Conservation (phyloP, 2,329 filamentous ascomycete species). For the Fusarium camptoceras region DNA sequence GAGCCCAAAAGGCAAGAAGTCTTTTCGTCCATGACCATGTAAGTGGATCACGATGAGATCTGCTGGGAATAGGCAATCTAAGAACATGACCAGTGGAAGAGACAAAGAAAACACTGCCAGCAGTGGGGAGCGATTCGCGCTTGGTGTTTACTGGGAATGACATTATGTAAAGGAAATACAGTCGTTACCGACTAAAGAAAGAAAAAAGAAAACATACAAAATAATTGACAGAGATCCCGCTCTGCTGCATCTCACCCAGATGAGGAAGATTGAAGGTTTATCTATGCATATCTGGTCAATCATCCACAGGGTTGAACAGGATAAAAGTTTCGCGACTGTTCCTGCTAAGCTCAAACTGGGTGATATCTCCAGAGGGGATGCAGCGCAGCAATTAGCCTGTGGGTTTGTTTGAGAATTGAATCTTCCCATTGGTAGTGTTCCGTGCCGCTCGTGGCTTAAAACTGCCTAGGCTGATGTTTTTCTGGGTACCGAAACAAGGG, state of each 20-base stretch:
- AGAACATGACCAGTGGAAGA: slow-evolving; percentile 33
- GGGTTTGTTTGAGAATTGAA: slow-evolving; percentile 14
- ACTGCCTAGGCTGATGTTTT: background rate
- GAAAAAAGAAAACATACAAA: background rate
- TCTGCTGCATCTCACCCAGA: background rate
- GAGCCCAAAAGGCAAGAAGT: slow-evolving; percentile 14
- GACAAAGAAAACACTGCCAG: slow-evolving; percentile 43
- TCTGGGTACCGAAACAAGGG: slow-evolving; percentile 4
- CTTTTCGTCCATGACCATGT: slow-evolving; percentile 32
- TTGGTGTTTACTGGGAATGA: background rate
- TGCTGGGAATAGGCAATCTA: slow-evolving; percentile 34
- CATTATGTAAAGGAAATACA: slow-evolving; percentile 5
- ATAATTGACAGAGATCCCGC: background rate
- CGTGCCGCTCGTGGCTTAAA: background rate
- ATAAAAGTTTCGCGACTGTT: slow-evolving; percentile 1
- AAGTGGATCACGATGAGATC: slow-evolving; percentile 31
- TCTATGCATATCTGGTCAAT: background rate
- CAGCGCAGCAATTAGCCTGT: slow-evolving; percentile 3
- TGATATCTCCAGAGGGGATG: background rate
- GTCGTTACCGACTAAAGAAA: background rate
- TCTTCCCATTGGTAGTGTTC: slow-evolving; percentile 10
- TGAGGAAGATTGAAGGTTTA: slow-evolving; percentile 11
- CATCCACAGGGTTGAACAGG: background rate
- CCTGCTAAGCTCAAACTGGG: slow-evolving; percentile 2
- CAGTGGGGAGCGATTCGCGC: slow-evolving; percentile 35